phyloP scores from a whole-genome alignment of 1,284 basidiomycete species.

The Ganoderma leucocontextum region DNA sequence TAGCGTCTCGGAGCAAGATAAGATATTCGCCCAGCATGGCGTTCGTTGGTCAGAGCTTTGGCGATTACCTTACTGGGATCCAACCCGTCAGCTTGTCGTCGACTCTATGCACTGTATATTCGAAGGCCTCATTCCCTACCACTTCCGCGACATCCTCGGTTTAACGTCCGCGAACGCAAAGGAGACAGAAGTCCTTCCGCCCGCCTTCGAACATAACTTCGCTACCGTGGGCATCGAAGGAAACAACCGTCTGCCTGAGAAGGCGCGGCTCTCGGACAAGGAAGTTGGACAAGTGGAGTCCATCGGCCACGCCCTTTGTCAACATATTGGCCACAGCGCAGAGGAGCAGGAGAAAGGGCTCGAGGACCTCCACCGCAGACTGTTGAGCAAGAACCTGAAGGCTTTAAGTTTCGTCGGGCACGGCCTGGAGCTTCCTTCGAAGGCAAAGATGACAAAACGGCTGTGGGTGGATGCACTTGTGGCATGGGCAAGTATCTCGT shows the following conservation, averaged over 20 bases:
- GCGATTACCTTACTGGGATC: slow-evolving; percentile 47
- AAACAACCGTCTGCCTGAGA: background rate
- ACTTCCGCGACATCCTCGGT: slow-evolving; percentile 37
- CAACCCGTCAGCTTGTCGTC: slow-evolving; percentile 36
- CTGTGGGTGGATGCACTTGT: slow-evolving; percentile 13
- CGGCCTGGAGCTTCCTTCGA: slow-evolving; percentile 8
- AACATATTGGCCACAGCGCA: background rate
- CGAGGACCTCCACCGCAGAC: slow-evolving; percentile 2
- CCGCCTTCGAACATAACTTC: slow-evolving; percentile 14
- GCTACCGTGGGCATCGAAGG: slow-evolving; percentile 7
- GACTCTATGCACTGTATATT: slow-evolving; percentile 45
- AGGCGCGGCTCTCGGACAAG: slow-evolving; percentile 13
- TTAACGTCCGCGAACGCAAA: slow-evolving; percentile 20
- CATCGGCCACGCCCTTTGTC: slow-evolving; percentile 7
- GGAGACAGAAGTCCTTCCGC: slow-evolving; percentile 1
- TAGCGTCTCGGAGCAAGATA: slow-evolving; percentile 24
- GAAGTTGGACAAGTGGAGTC: slow-evolving; percentile 5
- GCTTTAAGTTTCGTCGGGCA: slow-evolving; percentile 13
- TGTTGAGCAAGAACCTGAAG: slow-evolving; percentile 7
- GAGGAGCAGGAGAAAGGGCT: slow-evolving; percentile 3
- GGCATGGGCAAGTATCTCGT: slow-evolving; percentile 10
- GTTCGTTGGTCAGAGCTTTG: slow-evolving; percentile 41
- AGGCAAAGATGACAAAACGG: slow-evolving; percentile 3
- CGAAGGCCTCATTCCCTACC: slow-evolving; percentile 36
- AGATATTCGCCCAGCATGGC: slow-evolving; percentile 36